A percentile compares a stretch with the other conserved stretches of the same genome.
Evolutionary conservation across 257 asterid species (phyloP).

Genomic region (Plectranthus barbatus): DNA sequence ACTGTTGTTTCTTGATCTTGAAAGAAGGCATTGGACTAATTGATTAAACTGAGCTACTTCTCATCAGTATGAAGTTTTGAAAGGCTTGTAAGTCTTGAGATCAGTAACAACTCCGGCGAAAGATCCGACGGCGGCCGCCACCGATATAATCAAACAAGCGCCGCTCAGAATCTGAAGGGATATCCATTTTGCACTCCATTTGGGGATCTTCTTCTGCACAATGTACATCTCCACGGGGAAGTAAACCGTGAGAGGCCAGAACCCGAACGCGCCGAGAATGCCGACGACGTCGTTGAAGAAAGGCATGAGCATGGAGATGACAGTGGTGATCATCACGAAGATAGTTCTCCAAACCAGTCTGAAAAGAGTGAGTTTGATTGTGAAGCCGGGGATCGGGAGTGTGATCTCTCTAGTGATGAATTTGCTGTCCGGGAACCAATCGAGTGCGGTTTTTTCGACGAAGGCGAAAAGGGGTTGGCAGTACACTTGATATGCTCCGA

Average conservation of each 20-base stretch:
- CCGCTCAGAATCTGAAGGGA: slow-evolving; percentile 44
- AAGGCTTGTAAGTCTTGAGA: slow-evolving; percentile 61
- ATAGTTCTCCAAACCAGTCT: slow-evolving; percentile 59
- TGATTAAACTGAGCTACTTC: neutral
- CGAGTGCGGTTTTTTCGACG: slow-evolving; percentile 46
- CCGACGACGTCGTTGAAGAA: slow-evolving; percentile 83
- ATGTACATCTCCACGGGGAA: slow-evolving; percentile 92
- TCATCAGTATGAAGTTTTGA: slow-evolving; percentile 28
- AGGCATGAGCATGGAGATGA: slow-evolving; percentile 71
- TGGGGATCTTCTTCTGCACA: slow-evolving; percentile 49
- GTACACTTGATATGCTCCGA: slow-evolving; percentile 88
- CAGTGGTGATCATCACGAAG: slow-evolving; percentile 58
- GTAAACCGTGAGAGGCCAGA: slow-evolving; percentile 87
- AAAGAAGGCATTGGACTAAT: neutral
- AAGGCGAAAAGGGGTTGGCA: slow-evolving; percentile 87
- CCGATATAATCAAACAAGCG: slow-evolving; percentile 52
- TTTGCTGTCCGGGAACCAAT: slow-evolving; percentile 40
- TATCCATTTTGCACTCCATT: slow-evolving; percentile 66
- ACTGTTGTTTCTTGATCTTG: neutral
- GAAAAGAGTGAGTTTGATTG: slow-evolving; percentile 42
- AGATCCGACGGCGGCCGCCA: slow-evolving; percentile 67
- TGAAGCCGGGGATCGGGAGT: slow-evolving; percentile 42
- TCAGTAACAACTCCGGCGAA: slow-evolving; percentile 65
- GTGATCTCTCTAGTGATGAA: slow-evolving; percentile 37
- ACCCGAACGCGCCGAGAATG: slow-evolving; percentile 74